These are phyloP conservation scores for Prillingera fragicola DNA, from an alignment of 1,284 basidiomycete species.

Conservation along the genomic window DNA sequence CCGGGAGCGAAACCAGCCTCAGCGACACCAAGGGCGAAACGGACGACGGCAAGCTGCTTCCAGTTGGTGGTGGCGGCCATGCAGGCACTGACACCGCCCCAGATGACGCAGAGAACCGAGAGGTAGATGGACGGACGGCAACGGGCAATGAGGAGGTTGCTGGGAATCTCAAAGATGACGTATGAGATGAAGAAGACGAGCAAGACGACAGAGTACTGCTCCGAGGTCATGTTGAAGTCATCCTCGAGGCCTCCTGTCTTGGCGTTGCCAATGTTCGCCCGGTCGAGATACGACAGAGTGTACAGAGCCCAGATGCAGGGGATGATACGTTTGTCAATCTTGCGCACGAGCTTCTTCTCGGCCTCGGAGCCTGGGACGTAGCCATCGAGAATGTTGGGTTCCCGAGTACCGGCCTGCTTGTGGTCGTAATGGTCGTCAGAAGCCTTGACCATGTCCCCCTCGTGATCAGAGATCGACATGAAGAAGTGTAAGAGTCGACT, in stretches of 20 bases:
- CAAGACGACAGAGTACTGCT: constrained; percentile 41
- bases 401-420: constrained; percentile 1
- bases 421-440: too few species aligned
- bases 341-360: constrained; percentile 37
- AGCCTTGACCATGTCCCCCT: too few species aligned
- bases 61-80: constrained; percentile 38
- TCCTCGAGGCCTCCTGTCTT: constrained; percentile 32
- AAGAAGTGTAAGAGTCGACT: too few species aligned
- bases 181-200: constrained; percentile 37
- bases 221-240: constrained; percentile 42
- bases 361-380: constrained; percentile 40
- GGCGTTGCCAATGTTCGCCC: constrained; percentile 46
- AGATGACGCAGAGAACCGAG: constrained; percentile 34
- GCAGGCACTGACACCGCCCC: constrained; percentile 38
- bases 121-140: constrained; percentile 40
- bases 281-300: constrained; percentile 43
- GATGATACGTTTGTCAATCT: constrained; percentile 42
- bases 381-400: constrained; percentile 15
- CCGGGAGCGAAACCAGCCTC: constrained; percentile 43
- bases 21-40: constrained; percentile 27
- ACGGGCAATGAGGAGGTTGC: constrained; percentile 33
- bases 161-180: constrained; percentile 37
- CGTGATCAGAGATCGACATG: too few species aligned
- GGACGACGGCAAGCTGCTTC: constrained; percentile 35
- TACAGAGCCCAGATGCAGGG: constrained; percentile 45